Conservation (phyloP, 129 eudicot genomes). For the Kitagawia praeruptora region DNA sequence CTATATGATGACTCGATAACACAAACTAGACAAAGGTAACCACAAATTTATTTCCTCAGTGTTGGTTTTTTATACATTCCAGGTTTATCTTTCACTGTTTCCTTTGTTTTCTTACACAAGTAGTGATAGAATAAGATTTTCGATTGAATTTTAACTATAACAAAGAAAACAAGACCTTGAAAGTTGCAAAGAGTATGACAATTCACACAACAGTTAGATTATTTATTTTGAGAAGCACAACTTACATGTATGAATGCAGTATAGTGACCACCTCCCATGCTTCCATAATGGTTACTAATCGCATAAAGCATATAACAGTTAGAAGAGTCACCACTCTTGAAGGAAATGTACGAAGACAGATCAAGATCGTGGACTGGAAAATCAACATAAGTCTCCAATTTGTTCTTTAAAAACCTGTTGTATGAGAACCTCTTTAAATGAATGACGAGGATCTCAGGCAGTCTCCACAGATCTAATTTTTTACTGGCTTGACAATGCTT, state of each 20-base stretch:
- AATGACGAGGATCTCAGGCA: conserved; percentile 84
- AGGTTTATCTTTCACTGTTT: neutral
- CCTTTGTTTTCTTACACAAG: neutral
- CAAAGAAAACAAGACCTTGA: neutral
- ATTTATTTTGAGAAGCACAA: neutral
- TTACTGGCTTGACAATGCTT: conserved; percentile 88
- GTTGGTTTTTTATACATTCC: neutral
- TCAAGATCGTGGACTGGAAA: conserved; percentile 84
- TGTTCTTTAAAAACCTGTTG: conserved; percentile 80
- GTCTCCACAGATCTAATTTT: conserved; percentile 89
- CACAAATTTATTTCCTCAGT: neutral
- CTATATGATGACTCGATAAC: neutral
- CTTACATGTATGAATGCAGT: conserved; percentile 93
- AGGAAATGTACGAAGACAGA: conserved; percentile 53
- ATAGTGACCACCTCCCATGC: conserved; percentile 99
- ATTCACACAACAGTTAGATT: neutral
- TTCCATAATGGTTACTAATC: conserved; percentile 87
- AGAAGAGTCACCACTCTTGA: conserved; percentile 40
- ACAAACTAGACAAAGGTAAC: neutral
- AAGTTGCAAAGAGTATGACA: neutral
- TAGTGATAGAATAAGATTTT: neutral
- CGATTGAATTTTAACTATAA: neutral
- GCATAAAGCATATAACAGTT: conserved; percentile 87
- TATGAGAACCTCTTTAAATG: conserved; percentile 95
- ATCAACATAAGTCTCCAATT: conserved; percentile 78